phyloP scores from a whole-genome alignment of 768 basidiomycete genomes.

The Suillus variegatus region DNA sequence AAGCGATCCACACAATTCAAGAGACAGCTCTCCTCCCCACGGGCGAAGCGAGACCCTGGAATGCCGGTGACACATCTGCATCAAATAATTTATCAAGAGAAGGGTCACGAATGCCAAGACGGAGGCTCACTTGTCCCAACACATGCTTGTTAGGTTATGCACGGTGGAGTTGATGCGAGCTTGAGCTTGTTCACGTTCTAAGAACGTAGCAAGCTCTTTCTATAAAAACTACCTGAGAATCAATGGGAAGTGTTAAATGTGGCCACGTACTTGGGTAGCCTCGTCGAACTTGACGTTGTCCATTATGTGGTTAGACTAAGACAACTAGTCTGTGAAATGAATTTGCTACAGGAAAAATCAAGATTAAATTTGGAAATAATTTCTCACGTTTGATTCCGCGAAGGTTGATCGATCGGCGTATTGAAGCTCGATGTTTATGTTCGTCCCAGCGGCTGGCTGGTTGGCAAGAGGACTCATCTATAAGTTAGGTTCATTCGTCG shows the following conservation, averaged over 20 bases:
- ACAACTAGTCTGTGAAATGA: not conserved
- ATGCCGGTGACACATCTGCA: conserved; percentile 78
- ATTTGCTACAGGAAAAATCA: conserved; percentile 21
- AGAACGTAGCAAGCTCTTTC: conserved; percentile 81
- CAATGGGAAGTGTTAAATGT: conserved; percentile 2
- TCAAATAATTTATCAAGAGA: conserved; percentile 14
- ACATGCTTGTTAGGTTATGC: conserved; percentile 78
- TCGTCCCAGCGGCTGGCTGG: not conserved
- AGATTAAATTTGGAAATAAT: conserved; percentile 3
- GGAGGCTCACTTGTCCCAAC: conserved; percentile 85
- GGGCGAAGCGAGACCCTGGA: conserved; percentile 76
- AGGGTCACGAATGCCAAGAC: not conserved
- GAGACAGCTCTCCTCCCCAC: conserved; percentile 79
- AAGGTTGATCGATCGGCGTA: conserved; percentile 11
- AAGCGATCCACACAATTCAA: conserved; percentile 91
- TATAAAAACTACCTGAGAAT: conserved; percentile 32
- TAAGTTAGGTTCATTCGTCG: conserved; percentile 1
- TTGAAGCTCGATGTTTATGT: not conserved
- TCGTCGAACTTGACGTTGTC: conserved; percentile 67
- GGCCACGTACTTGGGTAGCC: conserved; percentile 60
- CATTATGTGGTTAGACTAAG: conserved; percentile 32
- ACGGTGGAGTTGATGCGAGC: conserved; percentile 68
- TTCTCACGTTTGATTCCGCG: conserved; percentile 14
- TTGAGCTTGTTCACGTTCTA: conserved; percentile 83
- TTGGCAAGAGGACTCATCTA: not conserved